Percentiles rank a stretch among this genome's conserved stretches.
Evolutionary conservation across 495 filamentous ascomycete genomes (phyloP).

Genomic region (Hypoxylon perforatum): DNA sequence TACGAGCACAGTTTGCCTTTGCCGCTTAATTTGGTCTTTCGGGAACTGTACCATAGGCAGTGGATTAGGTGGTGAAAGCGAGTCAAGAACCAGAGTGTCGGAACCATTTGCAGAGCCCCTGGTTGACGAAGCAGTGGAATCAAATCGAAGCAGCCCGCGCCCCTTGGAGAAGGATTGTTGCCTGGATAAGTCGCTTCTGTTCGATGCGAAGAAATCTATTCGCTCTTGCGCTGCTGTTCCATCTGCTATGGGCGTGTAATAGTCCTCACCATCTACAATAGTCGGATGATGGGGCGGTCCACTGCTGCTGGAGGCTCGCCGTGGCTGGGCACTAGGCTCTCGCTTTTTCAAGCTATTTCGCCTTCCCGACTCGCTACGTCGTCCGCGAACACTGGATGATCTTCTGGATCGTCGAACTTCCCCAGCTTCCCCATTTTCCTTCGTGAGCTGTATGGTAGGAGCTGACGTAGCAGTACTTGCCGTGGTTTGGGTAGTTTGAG

Average conservation of each 20-base stretch:
- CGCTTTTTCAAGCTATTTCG: conserved; percentile 59
- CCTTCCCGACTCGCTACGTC: conserved; percentile 56
- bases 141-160: conserved; percentile 44
- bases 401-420: conserved; percentile 48
- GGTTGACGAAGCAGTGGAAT: conserved; percentile 44
- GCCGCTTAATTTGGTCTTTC: conserved; percentile 63
- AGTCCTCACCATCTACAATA: conserved; percentile 52
- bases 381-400: conserved; percentile 47
- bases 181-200: conserved; percentile 40
- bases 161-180: conserved; percentile 45
- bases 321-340: conserved; percentile 54
- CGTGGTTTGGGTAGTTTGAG: conserved; percentile 57
- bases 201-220: conserved; percentile 50
- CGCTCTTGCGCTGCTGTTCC: conserved; percentile 32
- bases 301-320: conserved; percentile 48
- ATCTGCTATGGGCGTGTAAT: conserved; percentile 52
- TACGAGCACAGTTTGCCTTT: conserved; percentile 71
- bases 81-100: conserved; percentile 37
- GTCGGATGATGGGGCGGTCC: conserved; percentile 44
- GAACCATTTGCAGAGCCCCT: conserved; percentile 37
- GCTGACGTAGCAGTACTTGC: conserved; percentile 42
- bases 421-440: conserved; percentile 47
- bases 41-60: conserved; percentile 63
- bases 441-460: conserved; percentile 53
- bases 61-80: conserved; percentile 42